These are phyloP conservation scores for Malassezia globosa DNA, from an alignment of 1,284 basidiomycete genomes.

Conservation along the genomic window DNA sequence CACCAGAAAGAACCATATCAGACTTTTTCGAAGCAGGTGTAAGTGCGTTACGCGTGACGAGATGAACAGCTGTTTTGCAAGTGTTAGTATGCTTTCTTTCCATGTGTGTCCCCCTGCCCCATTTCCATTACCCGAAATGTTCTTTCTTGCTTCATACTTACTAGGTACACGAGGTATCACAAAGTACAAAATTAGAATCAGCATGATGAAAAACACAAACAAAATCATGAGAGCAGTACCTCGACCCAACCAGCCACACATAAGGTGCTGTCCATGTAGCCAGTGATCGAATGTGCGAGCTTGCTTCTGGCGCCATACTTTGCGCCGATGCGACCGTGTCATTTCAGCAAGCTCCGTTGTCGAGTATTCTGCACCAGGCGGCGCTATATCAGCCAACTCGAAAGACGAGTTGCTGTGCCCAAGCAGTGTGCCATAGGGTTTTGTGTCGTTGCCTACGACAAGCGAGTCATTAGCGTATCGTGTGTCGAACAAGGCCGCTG, in stretches of 20 bases:
- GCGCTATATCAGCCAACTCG: constrained; percentile 10
- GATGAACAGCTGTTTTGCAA: constrained; percentile 2
- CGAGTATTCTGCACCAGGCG: constrained; percentile 11
- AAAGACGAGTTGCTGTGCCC: constrained; percentile 1
- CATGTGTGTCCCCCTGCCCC: too few species aligned
- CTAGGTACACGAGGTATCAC: constrained; percentile 14
- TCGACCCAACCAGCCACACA: constrained; percentile 11
- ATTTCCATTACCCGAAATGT: too few species aligned
- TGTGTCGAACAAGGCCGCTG: not conserved
- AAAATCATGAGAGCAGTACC: not conserved
- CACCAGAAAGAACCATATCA: constrained; percentile 4
- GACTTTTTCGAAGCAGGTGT: not conserved
- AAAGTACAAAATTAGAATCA: constrained; percentile 8
- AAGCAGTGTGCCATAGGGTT: not conserved
- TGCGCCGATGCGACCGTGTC: constrained; percentile 10
- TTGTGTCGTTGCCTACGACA: not conserved
- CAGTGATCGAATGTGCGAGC: constrained; percentile 1
- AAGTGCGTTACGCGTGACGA: constrained; percentile 3
- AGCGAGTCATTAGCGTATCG: not conserved
- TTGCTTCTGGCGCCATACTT: not conserved
- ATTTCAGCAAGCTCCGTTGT: constrained; percentile 8
- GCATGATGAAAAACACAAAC: constrained; percentile 4
- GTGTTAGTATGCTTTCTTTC: too few species aligned
- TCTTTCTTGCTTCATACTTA: constrained; percentile 3
- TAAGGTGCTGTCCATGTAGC: constrained; percentile 1